Percentiles rank a stretch among this genome's conserved stretches.
These are phyloP conservation scores for Mallotus japonicus DNA, from an alignment of 441 rosid genomes.

Conservation along the genomic window DNA sequence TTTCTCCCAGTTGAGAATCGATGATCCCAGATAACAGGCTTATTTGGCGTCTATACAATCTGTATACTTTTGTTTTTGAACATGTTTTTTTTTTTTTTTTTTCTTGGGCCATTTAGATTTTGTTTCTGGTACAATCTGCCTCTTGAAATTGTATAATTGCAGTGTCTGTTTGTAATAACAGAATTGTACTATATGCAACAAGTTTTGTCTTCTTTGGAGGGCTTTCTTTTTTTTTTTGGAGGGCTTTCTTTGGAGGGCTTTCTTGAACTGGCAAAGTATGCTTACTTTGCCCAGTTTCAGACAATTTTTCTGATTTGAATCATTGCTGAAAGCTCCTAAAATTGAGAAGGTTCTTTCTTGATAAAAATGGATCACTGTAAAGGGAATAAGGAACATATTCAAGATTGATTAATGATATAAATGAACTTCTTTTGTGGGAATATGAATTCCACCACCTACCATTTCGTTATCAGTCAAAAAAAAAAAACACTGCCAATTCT, in stretches of 20 bases:
- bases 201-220: background rate
- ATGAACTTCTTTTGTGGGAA: constrained; percentile 9
- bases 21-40: constrained; percentile 28
- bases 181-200: background rate
- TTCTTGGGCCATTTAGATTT: background rate
- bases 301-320: background rate
- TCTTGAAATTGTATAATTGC: background rate
- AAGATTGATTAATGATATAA: constrained; percentile 15
- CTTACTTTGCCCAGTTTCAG: background rate
- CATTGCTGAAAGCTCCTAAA: background rate
- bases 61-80: background rate
- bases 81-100: background rate
- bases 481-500: background rate
- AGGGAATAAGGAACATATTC: constrained; percentile 18
- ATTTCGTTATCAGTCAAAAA: constrained; percentile 17
- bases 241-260: background rate
- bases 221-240: no score
- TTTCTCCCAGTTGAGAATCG: constrained; percentile 33
- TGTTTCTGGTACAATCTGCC: no score
- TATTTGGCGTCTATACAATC: background rate
- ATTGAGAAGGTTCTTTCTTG: constrained; percentile 6
- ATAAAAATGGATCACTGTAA: background rate
- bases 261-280: background rate
- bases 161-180: constrained; percentile 1
- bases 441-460: constrained; percentile 5